Base-by-base conservation (phyloP, 805 yeast species). In the Myxozyma udenii region DNA sequence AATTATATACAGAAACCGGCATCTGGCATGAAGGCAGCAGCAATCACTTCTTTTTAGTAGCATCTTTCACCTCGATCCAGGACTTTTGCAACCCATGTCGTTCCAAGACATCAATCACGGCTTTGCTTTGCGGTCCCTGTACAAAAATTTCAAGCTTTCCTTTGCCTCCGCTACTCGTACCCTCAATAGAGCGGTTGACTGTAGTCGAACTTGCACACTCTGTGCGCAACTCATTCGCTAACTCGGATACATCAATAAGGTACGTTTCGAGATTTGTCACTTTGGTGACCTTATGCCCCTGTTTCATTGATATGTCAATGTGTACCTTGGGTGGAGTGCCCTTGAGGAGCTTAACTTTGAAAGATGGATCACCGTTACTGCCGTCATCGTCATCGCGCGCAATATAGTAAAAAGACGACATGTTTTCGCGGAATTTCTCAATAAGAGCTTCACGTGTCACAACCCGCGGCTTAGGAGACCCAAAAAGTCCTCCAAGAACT, bases 171-270 rank as follows among this genome's bases (percentile, higher is more conserved):
- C 46, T 53, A 16, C 41, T 23, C 6, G 50, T 32, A 9, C 57
- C 53, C 38, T 65, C 70, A 4, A 58, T 49, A 2, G 69, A 58
- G 23, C 61, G 56, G 18, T 41, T 45, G 9, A 86, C 75, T 0
- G 96, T 82, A 0, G 93, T 77, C 0, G 97, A 87, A 0, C 96
- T 96, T 11, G 96, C 90, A 66, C 98, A 93, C 57, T 81, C 82
- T 19, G 81, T 80, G 53, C 84, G 81, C 57, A 91, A 68, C 40
- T 81, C 84, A 26, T 79, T 80, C 1, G 95, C 83, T 16, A 93
- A 68, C 7, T 74, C 74, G 25, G 78, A 81, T 0, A 87, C 77
- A 50, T 81, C 83, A 32, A 91, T 76, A 47, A 76, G 74, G 66
- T 79, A 91, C 4, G 72, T 71, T 54, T 87, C 95, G 55, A 86